A percentile compares a stretch with the other conserved stretches of the same genome.
Conservation (phyloP, 768 basidiomycete species). For the Auriscalpium vulgare region DNA sequence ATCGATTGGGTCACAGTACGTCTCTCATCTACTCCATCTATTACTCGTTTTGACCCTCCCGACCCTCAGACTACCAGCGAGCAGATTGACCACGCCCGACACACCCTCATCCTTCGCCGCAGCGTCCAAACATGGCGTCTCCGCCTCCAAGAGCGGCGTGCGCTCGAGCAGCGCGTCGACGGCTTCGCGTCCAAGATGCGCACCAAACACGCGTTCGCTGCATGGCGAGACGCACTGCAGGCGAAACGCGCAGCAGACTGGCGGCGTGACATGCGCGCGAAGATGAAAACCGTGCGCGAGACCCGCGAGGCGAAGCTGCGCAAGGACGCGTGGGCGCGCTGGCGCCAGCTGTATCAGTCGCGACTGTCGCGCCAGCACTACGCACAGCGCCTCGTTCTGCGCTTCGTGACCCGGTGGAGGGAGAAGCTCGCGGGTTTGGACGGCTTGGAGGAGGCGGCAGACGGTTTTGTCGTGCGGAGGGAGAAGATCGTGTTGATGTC, state of each 20-base stretch:
- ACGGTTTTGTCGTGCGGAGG: slow-evolving; percentile 25
- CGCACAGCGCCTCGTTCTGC: slow-evolving; percentile 32
- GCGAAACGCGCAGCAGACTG: slow-evolving; percentile 51
- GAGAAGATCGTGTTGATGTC: slow-evolving; percentile 31
- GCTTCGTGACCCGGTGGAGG: slow-evolving; percentile 50
- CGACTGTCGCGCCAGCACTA: slow-evolving; percentile 47
- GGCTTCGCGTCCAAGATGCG: slow-evolving; percentile 36
- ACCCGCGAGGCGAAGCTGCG: slow-evolving; percentile 44
- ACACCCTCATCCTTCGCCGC: slow-evolving; percentile 53
- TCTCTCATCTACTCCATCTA: slow-evolving; percentile 14
- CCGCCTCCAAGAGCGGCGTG: slow-evolving; percentile 26
- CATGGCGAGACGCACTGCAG: slow-evolving; percentile 50
- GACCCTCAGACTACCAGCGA: slow-evolving; percentile 53
- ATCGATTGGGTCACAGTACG: slow-evolving; percentile 69
- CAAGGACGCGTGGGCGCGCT: slow-evolving; percentile 55
- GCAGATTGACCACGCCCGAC: slow-evolving; percentile 64
- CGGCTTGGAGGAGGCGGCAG: slow-evolving; percentile 40
- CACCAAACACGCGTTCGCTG: slow-evolving; percentile 32
- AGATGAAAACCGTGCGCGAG: slow-evolving; percentile 56
- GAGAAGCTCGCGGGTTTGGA: slow-evolving; percentile 31
- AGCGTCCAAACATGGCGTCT: slow-evolving; percentile 57
- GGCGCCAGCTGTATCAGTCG: slow-evolving; percentile 52
- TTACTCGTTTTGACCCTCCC: neutral
- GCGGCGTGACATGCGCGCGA: slow-evolving; percentile 63
- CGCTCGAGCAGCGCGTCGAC: slow-evolving; percentile 36